Evolutionary conservation across 768 basidiomycete genomes (phyloP).

Genomic region (Terana coerulea): DNA sequence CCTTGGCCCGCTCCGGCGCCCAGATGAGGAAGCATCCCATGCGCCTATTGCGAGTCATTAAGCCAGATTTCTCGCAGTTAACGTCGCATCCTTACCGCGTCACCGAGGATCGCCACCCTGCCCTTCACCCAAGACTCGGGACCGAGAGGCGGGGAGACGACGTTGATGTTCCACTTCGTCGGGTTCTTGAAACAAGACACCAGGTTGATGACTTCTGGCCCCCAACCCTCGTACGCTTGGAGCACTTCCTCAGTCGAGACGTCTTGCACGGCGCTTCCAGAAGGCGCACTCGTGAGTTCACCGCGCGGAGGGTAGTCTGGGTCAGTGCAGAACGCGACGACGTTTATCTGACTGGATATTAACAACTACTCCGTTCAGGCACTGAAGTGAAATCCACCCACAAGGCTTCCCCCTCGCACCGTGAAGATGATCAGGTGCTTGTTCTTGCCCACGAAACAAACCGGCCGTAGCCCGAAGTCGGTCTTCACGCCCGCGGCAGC

Average conservation of each 20-base stretch:
- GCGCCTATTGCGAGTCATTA: conserved; percentile 30
- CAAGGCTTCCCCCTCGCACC: conserved; percentile 39
- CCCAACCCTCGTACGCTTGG: conserved; percentile 42
- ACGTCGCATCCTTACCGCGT: conserved; percentile 32
- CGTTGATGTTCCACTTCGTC: conserved; percentile 51
- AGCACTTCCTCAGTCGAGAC: conserved; percentile 42
- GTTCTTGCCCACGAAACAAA: conserved; percentile 41
- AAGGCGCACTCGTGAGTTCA: conserved; percentile 31
- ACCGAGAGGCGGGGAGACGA: conserved; percentile 40
- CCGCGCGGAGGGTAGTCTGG: conserved; percentile 20
- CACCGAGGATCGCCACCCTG: conserved; percentile 47
- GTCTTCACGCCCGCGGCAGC: conserved; percentile 36
- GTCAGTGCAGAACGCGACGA: conserved; percentile 37
- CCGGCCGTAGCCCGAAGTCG: conserved; percentile 31
- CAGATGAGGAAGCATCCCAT: conserved; percentile 56
- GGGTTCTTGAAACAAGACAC: conserved; percentile 40
- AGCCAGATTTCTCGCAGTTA: background rate
- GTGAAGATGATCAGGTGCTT: conserved; percentile 56
- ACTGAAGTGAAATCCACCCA: conserved; percentile 14
- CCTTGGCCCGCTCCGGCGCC: conserved; percentile 59
- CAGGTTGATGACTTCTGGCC: conserved; percentile 38
- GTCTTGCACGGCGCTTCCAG: conserved; percentile 39
- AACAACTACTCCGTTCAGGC: background rate
- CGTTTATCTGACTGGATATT: conserved; percentile 31
- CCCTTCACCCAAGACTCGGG: conserved; percentile 38